phyloP scores from a whole-genome alignment of 352 stramenopile species.

The Phytophthora kernoviae region DNA sequence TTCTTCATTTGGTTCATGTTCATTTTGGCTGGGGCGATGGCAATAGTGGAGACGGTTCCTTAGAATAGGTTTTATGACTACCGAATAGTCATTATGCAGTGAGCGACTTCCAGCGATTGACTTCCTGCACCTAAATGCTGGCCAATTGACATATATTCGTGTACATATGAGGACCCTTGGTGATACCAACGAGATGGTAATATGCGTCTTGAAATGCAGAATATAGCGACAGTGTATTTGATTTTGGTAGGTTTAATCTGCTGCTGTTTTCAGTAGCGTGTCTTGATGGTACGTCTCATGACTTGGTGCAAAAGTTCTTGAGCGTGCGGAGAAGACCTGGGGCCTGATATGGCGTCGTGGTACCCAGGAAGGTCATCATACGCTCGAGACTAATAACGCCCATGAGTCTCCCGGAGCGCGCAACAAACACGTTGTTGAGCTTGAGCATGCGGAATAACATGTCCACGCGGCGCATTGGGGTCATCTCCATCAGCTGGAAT shows the following conservation, averaged over 20 bases:
- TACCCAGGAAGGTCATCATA: constrained; percentile 85
- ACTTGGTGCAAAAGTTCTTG: constrained; percentile 28
- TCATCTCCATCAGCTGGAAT: constrained; percentile 88
- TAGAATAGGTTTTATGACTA: background rate
- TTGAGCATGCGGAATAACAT: constrained; percentile 90
- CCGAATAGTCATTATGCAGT: too few species aligned
- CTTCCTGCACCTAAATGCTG: too few species aligned
- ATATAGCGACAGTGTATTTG: too few species aligned
- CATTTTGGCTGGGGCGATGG: constrained; percentile 11
- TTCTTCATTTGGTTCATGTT: constrained; percentile 51
- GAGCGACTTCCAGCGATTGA: too few species aligned
- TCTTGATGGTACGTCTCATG: background rate
- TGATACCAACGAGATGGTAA: too few species aligned
- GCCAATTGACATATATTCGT: too few species aligned
- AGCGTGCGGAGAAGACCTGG: constrained; percentile 61
- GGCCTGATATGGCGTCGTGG: constrained; percentile 62
- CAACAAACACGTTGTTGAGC: constrained; percentile 89
- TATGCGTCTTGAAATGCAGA: too few species aligned
- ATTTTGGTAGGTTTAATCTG: too few species aligned
- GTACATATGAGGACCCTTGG: too few species aligned
- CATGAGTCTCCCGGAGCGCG: constrained; percentile 76
- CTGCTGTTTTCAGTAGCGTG: too few species aligned
- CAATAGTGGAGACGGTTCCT: background rate
- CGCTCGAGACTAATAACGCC: constrained; percentile 78
- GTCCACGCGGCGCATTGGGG: constrained; percentile 81